A percentile compares a stretch with the other conserved stretches of the same genome.
These are phyloP conservation scores for Allomyces macrogynus DNA, from an alignment of 192 early-diverging fungal species.

Conservation along the genomic window DNA sequence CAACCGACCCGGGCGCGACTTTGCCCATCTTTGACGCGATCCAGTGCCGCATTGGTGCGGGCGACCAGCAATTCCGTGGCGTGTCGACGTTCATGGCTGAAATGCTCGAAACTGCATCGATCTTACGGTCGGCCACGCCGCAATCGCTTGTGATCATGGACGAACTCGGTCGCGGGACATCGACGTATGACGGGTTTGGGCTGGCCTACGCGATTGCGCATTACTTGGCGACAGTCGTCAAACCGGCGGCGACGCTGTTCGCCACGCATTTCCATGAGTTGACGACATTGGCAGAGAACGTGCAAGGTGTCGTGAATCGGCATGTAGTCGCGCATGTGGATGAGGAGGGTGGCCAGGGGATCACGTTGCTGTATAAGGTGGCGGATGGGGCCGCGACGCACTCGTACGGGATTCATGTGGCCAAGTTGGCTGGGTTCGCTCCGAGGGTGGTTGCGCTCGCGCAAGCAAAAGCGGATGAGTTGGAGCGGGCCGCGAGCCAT, in stretches of 20 bases:
- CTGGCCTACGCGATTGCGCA: constrained; percentile 95
- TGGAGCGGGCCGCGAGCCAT: constrained; percentile 49
- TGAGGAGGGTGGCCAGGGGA: constrained; percentile 20
- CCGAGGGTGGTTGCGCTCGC: constrained; percentile 59
- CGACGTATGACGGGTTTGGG: constrained; percentile 93
- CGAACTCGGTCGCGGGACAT: constrained; percentile 91
- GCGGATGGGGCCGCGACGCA: constrained; percentile 76
- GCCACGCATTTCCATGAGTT: constrained; percentile 98
- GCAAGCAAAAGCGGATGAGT: constrained; percentile 64
- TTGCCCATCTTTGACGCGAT: constrained; percentile 70
- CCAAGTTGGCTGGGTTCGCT: constrained; percentile 81
- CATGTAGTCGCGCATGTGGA: constrained; percentile 51
- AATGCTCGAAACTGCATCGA: constrained; percentile 81
- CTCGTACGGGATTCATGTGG: constrained; percentile 97
- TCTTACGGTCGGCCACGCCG: constrained; percentile 61
- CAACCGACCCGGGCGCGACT: constrained; percentile 45
- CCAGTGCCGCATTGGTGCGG: constrained; percentile 78
- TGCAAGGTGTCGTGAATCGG: constrained; percentile 61
- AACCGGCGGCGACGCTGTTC: constrained; percentile 55
- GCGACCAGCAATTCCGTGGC: constrained; percentile 78
- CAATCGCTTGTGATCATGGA: constrained; percentile 87
- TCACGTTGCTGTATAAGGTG: constrained; percentile 86
- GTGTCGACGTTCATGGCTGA: constrained; percentile 94
- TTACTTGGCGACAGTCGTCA: constrained; percentile 42
- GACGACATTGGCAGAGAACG: constrained; percentile 50